These are phyloP conservation scores for Nitzschia sp. DNA, from an alignment of 108 stramenopile species.

Conservation along the genomic window DNA sequence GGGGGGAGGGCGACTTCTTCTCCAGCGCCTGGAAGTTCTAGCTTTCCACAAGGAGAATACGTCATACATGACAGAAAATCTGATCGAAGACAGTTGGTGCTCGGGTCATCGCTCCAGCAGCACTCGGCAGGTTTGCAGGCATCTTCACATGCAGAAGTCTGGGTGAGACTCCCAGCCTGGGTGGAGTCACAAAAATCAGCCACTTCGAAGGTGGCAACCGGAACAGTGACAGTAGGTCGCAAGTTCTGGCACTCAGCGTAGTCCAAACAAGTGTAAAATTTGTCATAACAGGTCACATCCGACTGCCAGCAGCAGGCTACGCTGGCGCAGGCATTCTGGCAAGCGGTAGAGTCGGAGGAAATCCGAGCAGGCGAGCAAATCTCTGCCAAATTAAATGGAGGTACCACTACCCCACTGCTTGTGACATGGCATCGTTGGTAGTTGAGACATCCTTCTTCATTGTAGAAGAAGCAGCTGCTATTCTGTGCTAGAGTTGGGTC, in stretches of 20 bases:
- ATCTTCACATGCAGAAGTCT: conserved; percentile 3
- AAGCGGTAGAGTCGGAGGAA: conserved; percentile 3
- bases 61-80: conserved; percentile 14
- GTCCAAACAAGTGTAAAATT: conserved; percentile 18
- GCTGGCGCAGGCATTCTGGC: not conserved
- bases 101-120: conserved; percentile 18
- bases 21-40: conserved; percentile 4
- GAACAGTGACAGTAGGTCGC: not conserved
- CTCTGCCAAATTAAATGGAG: not conserved
- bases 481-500: conserved; percentile 1
- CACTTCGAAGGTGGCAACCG: not conserved
- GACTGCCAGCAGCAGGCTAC: conserved; percentile 13
- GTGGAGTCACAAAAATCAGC: conserved; percentile 4
- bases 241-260: conserved; percentile 18
- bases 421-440: conserved; percentile 17
- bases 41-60: conserved; percentile 11
- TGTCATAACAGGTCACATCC: conserved; percentile 1
- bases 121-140: conserved; percentile 17
- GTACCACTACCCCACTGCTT: conserved; percentile 9
- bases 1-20: not conserved
- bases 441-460: conserved; percentile 18
- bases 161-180: conserved; percentile 8
- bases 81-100: not conserved
- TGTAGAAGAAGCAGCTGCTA: conserved; percentile 13
- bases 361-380: conserved; percentile 12